Percentiles rank a stretch among this genome's conserved stretches.
phyloP scores from a whole-genome alignment of 2,329 filamentous ascomycete species.

The Pseudogymnoascus sp. region DNA sequence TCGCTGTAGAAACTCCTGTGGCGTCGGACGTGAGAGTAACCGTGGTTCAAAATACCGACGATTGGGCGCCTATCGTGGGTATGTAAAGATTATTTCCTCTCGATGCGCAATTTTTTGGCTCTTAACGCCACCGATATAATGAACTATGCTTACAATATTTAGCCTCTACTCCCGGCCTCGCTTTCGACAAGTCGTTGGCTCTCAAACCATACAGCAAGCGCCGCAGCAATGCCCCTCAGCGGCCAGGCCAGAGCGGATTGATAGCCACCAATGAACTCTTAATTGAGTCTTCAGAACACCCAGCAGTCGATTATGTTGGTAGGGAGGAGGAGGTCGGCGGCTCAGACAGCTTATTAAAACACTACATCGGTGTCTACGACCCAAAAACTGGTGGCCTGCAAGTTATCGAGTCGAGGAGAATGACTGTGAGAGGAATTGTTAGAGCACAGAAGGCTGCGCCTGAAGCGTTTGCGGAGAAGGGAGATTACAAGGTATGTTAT shows the following conservation, averaged over 20 bases:
- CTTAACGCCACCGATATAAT: background rate
- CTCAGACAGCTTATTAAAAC: conserved; percentile 43
- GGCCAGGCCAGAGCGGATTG: conserved; percentile 19
- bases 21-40: conserved; percentile 38
- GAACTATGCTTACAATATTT: conserved; percentile 9
- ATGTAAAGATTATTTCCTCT: conserved; percentile 21
- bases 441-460: conserved; percentile 47
- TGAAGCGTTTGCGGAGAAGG: conserved; percentile 37
- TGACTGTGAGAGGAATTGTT: conserved; percentile 52
- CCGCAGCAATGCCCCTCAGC: conserved; percentile 21
- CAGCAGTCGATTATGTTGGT: conserved; percentile 52
- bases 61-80: conserved; percentile 49
- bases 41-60: conserved; percentile 38
- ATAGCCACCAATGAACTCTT: conserved; percentile 41
- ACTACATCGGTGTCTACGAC: conserved; percentile 60
- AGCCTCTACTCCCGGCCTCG: conserved; percentile 31
- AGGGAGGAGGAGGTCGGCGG: conserved; percentile 43
- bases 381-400: conserved; percentile 51
- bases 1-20: conserved; percentile 37
- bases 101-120: background rate
- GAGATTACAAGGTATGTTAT: conserved; percentile 29
- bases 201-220: conserved; percentile 28
- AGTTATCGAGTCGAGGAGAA: conserved; percentile 57
- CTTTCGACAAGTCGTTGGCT: conserved; percentile 26
- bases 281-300: conserved; percentile 51